Conservation (phyloP, 805 yeast genomes). For the Dipodascus geniculatus region DNA sequence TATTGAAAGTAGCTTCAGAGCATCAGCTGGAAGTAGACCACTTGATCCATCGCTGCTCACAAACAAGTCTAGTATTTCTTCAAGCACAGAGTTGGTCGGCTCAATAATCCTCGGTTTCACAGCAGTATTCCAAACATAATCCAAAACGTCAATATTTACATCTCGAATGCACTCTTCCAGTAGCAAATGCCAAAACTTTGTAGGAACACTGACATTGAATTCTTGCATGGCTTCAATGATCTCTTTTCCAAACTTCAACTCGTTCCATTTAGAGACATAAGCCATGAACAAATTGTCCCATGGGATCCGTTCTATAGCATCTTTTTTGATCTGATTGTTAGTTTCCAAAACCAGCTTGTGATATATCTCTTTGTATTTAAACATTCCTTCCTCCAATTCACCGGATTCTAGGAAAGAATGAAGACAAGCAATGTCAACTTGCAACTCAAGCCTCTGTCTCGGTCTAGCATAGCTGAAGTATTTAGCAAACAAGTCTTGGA, state of each 20-base stretch:
- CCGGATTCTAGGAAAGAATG: constrained; percentile 7
- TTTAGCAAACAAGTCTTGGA: neutral
- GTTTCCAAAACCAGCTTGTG: neutral
- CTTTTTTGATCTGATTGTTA: neutral
- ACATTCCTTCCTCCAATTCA: neutral
- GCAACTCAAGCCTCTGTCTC: constrained; percentile 4
- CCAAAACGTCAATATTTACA: neutral
- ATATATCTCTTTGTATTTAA: neutral
- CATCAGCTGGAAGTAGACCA: neutral
- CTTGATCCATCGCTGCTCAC: neutral
- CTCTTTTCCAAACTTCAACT: neutral
- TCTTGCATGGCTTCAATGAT: neutral
- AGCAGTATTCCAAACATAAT: neutral
- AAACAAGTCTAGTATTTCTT: neutral
- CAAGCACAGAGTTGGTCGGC: neutral
- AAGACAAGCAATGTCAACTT: constrained; percentile 6
- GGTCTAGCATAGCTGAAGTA: neutral
- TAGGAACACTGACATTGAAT: neutral
- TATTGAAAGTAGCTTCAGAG: neutral
- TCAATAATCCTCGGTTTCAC: neutral
- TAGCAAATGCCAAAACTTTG: neutral
- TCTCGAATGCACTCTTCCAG: neutral
- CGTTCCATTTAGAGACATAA: neutral
- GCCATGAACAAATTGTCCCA: neutral
- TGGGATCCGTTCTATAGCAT: neutral